Evolutionary conservation across 345 rosid species (phyloP).

Genomic region (Pelargonium nanum): DNA sequence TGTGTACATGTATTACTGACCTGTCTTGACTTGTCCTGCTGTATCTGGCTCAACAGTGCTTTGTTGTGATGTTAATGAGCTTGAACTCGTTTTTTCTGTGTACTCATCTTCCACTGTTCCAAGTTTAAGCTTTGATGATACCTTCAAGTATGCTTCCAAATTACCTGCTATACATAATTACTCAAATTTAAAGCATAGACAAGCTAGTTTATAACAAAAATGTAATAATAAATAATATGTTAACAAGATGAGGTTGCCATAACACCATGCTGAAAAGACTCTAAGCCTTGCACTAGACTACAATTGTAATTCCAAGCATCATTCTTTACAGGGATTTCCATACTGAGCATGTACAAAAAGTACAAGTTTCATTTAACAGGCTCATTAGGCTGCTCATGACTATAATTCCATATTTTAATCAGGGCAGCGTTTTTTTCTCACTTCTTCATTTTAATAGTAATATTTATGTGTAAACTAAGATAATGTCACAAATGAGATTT

Average conservation of each 20-base stretch:
- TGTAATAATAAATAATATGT: neutral
- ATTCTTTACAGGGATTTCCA: too few species aligned
- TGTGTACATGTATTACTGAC: slow-evolving; percentile 27
- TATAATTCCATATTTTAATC: too few species aligned
- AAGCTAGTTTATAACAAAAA: neutral
- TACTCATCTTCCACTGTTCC: slow-evolving; percentile 58
- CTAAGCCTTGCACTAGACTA: neutral
- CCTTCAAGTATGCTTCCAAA: slow-evolving; percentile 55
- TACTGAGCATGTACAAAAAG: too few species aligned
- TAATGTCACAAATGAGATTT: too few species aligned
- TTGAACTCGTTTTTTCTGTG: slow-evolving; percentile 18
- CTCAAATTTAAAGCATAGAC: neutral
- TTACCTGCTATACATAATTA: slow-evolving; percentile 42
- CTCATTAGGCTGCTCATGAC: too few species aligned
- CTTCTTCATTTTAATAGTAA: too few species aligned
- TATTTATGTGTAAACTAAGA: too few species aligned
- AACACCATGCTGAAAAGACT: neutral
- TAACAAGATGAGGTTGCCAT: neutral
- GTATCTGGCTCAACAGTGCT: slow-evolving; percentile 35
- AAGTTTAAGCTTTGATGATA: slow-evolving; percentile 79
- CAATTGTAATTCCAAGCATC: too few species aligned
- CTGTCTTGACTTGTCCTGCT: slow-evolving; percentile 64
- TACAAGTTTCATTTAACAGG: too few species aligned
- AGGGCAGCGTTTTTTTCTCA: too few species aligned
- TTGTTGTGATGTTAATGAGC: slow-evolving; percentile 32